Evolutionary conservation across 495 filamentous ascomycete genomes (phyloP), one percentile per base, ranked within the genome.

Genomic region (Tuber magnatum): DNA sequence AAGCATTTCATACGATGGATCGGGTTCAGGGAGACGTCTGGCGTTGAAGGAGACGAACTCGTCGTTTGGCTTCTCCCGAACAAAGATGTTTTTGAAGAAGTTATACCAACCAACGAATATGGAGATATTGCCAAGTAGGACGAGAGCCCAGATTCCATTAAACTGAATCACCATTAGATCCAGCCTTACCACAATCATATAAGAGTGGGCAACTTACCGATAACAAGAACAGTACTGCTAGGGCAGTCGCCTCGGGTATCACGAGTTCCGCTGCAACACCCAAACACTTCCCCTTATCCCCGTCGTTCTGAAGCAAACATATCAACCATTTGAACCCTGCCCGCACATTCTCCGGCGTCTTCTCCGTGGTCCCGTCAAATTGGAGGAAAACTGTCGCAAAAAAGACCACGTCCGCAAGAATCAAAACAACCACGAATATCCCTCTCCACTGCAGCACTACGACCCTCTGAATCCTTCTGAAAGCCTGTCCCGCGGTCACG

Each of bases 381-480:
- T 91, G 90, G 74, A 98, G 89, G 83, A 97, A 98, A 74, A 97
- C 88, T 32, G 96, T 87, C 14, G 93, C 90, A 82, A 98, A 94
- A 86, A 96, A 94, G 77, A 98, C 89, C 69, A 97, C 92, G 83
- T 97, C 93, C 68, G 88, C 88, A 73, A 97, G 86, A 76, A 98
- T 96, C 80, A 97, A 89, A 44, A 94, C 85, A 35, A 97, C 93
- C 65, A 97, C 90, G 40, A 88, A 88, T 69, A 97, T 93, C 70
- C 93, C 93, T 76, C 96, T 87, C 95, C 95, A 99, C 84, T 99
- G 95, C 4, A 99, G 87, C 81, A 91, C 89, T n/a, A 98, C 87
- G 68, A 98, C 93, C 75, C 93, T 90, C 70, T 89, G 88, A 46
- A 98, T 88, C 70, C 96, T 90, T 74, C 91, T 89, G 79, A 96